These are phyloP conservation scores for Verticillium isaacii DNA, from an alignment of 2,329 filamentous ascomycete genomes.

Conservation along the genomic window DNA sequence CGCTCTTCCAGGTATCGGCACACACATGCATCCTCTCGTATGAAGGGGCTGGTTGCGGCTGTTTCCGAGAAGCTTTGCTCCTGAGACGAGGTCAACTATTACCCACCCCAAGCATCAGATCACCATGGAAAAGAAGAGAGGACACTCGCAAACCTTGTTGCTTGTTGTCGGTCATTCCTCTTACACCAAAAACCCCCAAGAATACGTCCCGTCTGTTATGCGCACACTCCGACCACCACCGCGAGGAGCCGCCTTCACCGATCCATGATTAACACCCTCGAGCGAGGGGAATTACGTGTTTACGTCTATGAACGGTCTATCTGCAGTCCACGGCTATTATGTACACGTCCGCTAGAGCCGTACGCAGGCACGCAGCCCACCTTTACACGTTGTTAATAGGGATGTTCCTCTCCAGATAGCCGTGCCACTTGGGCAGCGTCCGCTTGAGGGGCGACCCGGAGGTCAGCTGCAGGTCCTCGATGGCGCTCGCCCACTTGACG, in stretches of 20 bases:
- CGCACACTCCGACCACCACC: no score
- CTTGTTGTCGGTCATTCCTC: no score
- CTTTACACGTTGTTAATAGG: constrained; percentile 22
- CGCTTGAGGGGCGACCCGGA: constrained; percentile 40
- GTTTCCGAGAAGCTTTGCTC: no score
- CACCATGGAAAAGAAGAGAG: no score
- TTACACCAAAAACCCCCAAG: no score
- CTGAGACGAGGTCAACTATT: no score
- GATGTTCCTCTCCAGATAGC: constrained; percentile 41
- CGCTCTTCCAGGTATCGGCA: no score
- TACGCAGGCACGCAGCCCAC: background rate
- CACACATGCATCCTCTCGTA: no score
- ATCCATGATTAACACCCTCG: background rate
- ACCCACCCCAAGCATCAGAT: no score
- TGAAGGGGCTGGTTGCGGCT: no score
- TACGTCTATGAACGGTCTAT: background rate
- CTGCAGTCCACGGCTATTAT: background rate
- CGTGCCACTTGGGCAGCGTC: constrained; percentile 46
- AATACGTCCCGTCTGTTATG: no score
- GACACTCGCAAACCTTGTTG: no score
- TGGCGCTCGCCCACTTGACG: constrained; percentile 58
- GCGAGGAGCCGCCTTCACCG: background rate
- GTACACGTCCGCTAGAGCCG: background rate
- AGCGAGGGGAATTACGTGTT: background rate
- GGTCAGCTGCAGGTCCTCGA: constrained; percentile 51